Evolutionary conservation across 2,329 filamentous ascomycete genomes (phyloP), one percentile per base, ranked within the genome.

Genomic region (Colletotrichum theobromicola): DNA sequence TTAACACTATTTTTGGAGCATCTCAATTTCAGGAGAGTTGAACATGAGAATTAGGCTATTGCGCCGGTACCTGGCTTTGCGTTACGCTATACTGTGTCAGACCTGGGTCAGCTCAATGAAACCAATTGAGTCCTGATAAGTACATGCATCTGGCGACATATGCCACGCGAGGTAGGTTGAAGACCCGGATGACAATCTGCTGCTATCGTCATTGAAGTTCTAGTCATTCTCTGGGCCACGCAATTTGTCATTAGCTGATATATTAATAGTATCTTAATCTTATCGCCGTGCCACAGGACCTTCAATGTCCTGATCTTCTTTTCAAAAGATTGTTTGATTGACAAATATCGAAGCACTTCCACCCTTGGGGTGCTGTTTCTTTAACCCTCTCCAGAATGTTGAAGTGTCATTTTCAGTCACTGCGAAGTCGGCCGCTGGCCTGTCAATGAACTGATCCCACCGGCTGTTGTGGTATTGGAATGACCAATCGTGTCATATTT

Each of bases 331-430:
- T 6, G 2, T 13, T 50, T 12, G 2, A 21, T 1, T 50, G 42
- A 21, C 2, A n/a, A 10, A 21, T n/a, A 50, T n/a, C 24, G 42
- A 1, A 21, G 42, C 0, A 50, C 2, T 2, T 7, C n/a, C 7
- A n/a, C 2, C 42, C n/a, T 24, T 21, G 2, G n/a, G n/a, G n/a
- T n/a, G n/a, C n/a, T 21, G 6, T 21, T 50, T 50, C 6, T 21
- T 21, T 12, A 7, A 2, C 42, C 4, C n/a, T 50, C 42, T 50
- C 10, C n/a, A 50, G 42, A 50, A n/a, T 4, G n/a, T 50, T 50
- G 42, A 50, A n/a, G n/a, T n/a, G n/a, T n/a, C n/a, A n/a, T n/a
- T n/a, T 13, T 1, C n/a, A 50, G 42, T 21, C 42, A 21, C 42
- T 50, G 42, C 42, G 42, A 50, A 50, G 42, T 50, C 42, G 42